Base-by-base conservation (phyloP, 352 stramenopile genomes). In the Aphanomyces stellatus region DNA sequence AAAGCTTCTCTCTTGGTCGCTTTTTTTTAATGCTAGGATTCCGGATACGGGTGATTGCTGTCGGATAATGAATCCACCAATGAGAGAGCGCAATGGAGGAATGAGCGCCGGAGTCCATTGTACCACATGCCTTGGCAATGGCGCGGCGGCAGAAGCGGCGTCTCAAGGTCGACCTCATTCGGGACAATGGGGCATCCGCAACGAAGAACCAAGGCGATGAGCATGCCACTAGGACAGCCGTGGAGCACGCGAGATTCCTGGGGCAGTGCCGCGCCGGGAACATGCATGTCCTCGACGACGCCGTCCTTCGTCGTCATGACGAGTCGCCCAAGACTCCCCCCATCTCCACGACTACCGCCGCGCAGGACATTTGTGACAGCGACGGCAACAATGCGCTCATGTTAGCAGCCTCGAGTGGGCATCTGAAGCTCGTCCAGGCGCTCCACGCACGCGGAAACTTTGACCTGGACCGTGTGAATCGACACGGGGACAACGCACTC, bases 371-470 rank as follows among this genome's bases (percentile, higher is more conserved):
- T 19, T 22, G 30, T 22, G 55, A 64, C 28, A 17, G 5, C 19
- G 55, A 64, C 27, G 55, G 55, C 55, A 64, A 64, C 40, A 64
- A 49, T 10, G 55, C 33, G 2, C 27, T 64, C 31, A 25, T 64
- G 3, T 35, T 64, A 7, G 55, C 55, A 19, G 55, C 55, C 7
- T 49, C n/a, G 19, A 15, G n/a, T 49, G 55, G 55, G 2, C 55
- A 64, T 34, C 17, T 64, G 15, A 8, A 24, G 25, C 40, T 64
- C 7, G 31, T 64, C 10, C 55, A 64, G 31, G 55, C 17, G 7
- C 40, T 64, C 5, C 37, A 51, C 30, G 55, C 55, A 22, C 7
- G 5, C 17, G 55, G 35, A 28, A 28, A 8, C 24, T 64, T 64
- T 46, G 37, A 64, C 27, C 34, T 51, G 40, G 33, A 64, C 25